A percentile compares a stretch with the other conserved stretches of the same genome.
Conservation (phyloP, 2,329 filamentous ascomycete species). For the Cladophialophora exuberans region DNA sequence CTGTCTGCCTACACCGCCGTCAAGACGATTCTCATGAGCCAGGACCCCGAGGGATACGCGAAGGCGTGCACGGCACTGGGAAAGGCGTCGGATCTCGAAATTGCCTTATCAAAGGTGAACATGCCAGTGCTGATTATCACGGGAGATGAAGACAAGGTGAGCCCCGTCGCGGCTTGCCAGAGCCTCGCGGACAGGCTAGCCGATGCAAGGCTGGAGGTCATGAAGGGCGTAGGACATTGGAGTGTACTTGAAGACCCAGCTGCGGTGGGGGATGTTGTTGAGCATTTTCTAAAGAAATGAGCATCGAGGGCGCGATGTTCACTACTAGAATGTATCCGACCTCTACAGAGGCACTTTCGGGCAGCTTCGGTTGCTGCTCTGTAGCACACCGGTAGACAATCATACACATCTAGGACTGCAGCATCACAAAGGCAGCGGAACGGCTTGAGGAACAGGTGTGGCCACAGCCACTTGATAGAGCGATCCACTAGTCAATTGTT, state of each 20-base stretch:
- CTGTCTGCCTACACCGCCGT: slow-evolving; percentile 48
- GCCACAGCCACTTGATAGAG: too few species aligned
- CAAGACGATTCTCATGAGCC: slow-evolving; percentile 48
- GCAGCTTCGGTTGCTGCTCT: too few species aligned
- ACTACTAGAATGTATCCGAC: too few species aligned
- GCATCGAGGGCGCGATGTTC: too few species aligned
- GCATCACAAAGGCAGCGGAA: too few species aligned
- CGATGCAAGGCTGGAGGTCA: slow-evolving; percentile 6
- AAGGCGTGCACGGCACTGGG: slow-evolving; percentile 58
- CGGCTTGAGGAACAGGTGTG: too few species aligned
- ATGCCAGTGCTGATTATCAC: slow-evolving; percentile 46
- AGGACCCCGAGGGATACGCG: slow-evolving; percentile 59
- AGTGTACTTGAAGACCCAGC: slow-evolving; percentile 10
- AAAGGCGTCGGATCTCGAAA: slow-evolving; percentile 35
- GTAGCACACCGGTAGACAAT: too few species aligned
- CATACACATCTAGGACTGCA: too few species aligned
- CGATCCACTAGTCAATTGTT: background rate
- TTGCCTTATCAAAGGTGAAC: slow-evolving; percentile 41
- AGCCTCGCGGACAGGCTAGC: background rate
- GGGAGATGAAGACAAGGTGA: slow-evolving; percentile 52
- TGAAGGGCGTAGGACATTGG: slow-evolving; percentile 7
- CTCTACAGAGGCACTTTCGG: too few species aligned
- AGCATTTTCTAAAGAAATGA: slow-evolving; percentile 1
- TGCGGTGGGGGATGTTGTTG: background rate
- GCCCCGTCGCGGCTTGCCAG: slow-evolving; percentile 32